Evolutionary conservation across 129 eudicot species (phyloP), one percentile per base, ranked within the genome.

Genomic region (Centella asiatica): DNA sequence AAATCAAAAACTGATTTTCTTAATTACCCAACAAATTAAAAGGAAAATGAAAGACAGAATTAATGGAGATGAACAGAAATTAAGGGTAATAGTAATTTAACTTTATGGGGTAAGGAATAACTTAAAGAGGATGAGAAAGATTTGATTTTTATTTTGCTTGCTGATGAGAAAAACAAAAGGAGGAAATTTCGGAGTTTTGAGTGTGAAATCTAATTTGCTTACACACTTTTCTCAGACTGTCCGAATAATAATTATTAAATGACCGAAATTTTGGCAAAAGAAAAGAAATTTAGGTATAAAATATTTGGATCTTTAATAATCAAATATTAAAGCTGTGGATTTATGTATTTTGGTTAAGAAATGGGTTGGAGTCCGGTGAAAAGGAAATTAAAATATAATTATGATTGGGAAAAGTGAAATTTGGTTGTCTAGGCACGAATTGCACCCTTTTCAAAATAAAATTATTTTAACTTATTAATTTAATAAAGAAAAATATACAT

Each of bases 341-440:
- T 72, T 81, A 75, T 87, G 87, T 65, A 80, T 81, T 87, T 79
- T 81, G 74, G 86, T 84, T 83, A 75, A 86, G 81, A 63, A 77
- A 77, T 75, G 75, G 83, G 76, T n/a, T 83, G 75, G 83, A 83
- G 95, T 86, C 87, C 90, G 95, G 80, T 80, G 78, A 67, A 62
- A 71, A 72, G 67, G 65, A 74, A 79, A 66, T 11, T 57, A 64
- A 46, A 63, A 67, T 60, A 29, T 67, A 73, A 66, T 73, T 81
- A 37, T 82, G 64, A 78, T 80, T 80, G 80, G 86, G 79, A 76
- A 90, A 86, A 76, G 89, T 86, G 86, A 86, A 81, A 90, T 86
- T 86, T 81, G 97, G 97, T 82, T 86, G 94, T 82, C 94, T 86
- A 82, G 83, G 80, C 87, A 66, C 72, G 81, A 85, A 78, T n/a